Percentiles rank a stretch among this genome's conserved stretches.
Evolutionary conservation across 257 asterid species (phyloP).

Genomic region (Verbascum thapsus): DNA sequence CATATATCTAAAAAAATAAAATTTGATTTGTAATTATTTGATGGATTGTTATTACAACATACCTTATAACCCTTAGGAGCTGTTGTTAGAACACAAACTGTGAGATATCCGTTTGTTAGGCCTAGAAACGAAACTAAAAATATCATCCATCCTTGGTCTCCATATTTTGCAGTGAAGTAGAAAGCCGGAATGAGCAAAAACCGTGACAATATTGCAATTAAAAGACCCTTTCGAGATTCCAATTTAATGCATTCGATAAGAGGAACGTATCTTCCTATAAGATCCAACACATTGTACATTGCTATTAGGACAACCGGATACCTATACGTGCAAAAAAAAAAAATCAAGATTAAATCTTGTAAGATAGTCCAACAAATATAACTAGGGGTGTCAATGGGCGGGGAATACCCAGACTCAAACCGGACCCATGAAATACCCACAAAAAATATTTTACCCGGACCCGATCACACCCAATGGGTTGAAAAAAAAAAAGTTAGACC

Average conservation of each 20-base stretch:
- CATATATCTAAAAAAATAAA: not conserved
- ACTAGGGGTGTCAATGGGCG: too few relatives aligned
- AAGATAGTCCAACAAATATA: too few relatives aligned
- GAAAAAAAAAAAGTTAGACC: too few relatives aligned
- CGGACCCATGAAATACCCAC: too few relatives aligned
- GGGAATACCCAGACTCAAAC: too few relatives aligned
- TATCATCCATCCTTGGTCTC: slow-evolving; percentile 57
- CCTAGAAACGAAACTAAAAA: slow-evolving; percentile 44
- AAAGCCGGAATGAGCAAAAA: slow-evolving; percentile 42
- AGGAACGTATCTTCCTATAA: slow-evolving; percentile 47
- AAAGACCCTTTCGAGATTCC: slow-evolving; percentile 39
- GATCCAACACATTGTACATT: slow-evolving; percentile 51
- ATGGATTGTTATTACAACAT: not conserved
- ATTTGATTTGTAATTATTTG: not conserved
- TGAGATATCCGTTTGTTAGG: slow-evolving; percentile 43
- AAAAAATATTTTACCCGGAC: too few relatives aligned
- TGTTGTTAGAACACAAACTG: slow-evolving; percentile 47
- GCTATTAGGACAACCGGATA: slow-evolving; percentile 46
- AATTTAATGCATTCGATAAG: slow-evolving; percentile 37
- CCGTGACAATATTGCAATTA: slow-evolving; percentile 28
- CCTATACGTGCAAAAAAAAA: slow-evolving; percentile 18
- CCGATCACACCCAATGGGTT: too few relatives aligned
- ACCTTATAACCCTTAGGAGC: slow-evolving; percentile 58
- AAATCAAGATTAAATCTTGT: too few relatives aligned
- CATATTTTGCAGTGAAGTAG: slow-evolving; percentile 48